Base-by-base conservation (phyloP, 2,329 filamentous ascomycete genomes). In the Ophiostoma angusticollis region DNA sequence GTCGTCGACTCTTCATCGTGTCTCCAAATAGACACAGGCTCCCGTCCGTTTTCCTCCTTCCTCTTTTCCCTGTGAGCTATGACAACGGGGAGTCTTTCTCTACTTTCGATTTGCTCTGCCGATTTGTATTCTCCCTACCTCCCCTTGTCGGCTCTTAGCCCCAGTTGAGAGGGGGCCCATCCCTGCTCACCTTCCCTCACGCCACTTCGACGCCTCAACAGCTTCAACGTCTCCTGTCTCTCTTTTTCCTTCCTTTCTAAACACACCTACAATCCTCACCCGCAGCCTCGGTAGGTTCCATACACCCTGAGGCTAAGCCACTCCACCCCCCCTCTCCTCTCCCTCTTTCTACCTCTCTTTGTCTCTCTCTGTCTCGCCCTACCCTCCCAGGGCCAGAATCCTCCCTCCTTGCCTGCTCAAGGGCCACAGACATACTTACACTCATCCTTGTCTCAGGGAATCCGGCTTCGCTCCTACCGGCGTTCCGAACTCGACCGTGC, bases 391-490 rank as follows among this genome's bases (percentile, higher is more conserved):
- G n/a, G n/a, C n/a, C n/a, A n/a, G n/a, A n/a, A n/a, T n/a, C n/a
- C 49, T 51, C 50, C 45, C 40, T 44, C 48, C 44, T 47, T 47
- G n/a, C 47, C 48, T 47, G 46, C 51, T 50, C 49, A 49, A 29
- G 11, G 27, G 21, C 50, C 54, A 55, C 51, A 55, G 53, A 14
- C 53, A n/a, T n/a, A n/a, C n/a, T n/a, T 50, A 49, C 47, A 49
- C 53, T 51, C 52, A 53, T 51, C 52, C 51, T 53, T 64, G 63
- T 66, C 60, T 64, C 63, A 66, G 58, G 58, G 58, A 62, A 58
- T 55, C 62, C 63, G 63, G 64, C 61, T 63, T 61, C 59, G 58
- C 58, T 61, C 62, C 62, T 67, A 67, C 65, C 63, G 64, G 58
- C 52, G 62, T 64, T 63, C 63, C 63, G 62, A 62, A 54, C 60